A percentile compares a stretch with the other conserved stretches of the same genome.
phyloP scores from a whole-genome alignment of 495 filamentous ascomycete genomes.

The Jackrogersella multiformis region DNA sequence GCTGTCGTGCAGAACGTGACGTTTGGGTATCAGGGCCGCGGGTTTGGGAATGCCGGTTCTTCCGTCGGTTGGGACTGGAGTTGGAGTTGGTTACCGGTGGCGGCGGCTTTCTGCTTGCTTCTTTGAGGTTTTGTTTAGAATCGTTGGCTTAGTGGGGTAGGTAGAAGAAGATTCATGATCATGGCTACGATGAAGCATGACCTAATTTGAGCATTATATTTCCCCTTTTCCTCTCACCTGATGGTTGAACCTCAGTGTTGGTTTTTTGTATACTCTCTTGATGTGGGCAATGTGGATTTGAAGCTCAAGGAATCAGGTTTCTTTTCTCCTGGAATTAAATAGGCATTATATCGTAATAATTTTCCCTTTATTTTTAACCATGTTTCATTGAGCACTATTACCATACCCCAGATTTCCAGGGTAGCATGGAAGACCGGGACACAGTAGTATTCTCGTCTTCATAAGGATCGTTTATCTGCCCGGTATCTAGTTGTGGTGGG shows the following conservation, averaged over 20 bases:
- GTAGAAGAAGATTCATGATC: background rate
- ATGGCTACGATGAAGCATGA: background rate
- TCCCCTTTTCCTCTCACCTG: background rate
- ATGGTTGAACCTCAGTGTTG: background rate
- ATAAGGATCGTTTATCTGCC: no score
- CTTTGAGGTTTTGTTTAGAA: background rate
- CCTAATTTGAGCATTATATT: background rate
- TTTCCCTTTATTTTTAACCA: no score
- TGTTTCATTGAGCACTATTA: no score
- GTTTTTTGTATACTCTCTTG: no score
- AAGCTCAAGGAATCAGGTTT: no score
- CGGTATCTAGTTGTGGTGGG: no score
- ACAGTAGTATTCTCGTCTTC: no score
- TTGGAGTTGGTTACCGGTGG: constrained; percentile 27
- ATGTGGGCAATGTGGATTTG: no score
- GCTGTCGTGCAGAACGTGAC: constrained; percentile 72
- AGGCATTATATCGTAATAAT: no score
- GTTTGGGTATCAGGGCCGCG: constrained; percentile 72
- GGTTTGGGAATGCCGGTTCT: constrained; percentile 47
- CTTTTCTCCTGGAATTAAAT: no score
- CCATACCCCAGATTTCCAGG: no score
- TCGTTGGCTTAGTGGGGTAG: background rate
- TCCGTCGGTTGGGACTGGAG: background rate
- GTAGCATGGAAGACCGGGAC: no score
- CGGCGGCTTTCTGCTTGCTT: constrained; percentile 10